phyloP scores from a whole-genome alignment of 2,329 filamentous ascomycete genomes.

The Fusarium pseudograminearum region DNA sequence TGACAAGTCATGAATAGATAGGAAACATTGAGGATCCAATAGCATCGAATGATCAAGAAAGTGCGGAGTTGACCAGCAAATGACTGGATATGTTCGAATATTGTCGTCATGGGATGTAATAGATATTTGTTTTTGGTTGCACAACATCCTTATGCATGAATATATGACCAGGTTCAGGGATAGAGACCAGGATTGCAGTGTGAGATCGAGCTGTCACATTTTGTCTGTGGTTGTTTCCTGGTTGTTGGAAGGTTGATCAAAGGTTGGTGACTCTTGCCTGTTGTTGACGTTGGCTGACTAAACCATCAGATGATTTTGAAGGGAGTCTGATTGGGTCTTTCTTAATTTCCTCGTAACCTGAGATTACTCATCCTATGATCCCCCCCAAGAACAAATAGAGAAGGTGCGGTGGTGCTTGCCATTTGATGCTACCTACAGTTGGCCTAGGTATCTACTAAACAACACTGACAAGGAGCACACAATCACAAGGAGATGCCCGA shows the following conservation, averaged over 20 bases:
- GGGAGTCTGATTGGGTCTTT: background rate
- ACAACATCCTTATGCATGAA: background rate
- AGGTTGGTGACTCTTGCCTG: background rate
- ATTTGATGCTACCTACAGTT: background rate
- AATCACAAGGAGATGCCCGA: background rate
- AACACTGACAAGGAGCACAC: background rate
- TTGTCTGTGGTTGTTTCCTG: background rate
- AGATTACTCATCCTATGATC: background rate
- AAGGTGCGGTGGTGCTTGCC: background rate
- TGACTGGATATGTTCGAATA: background rate
- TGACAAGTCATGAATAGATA: background rate
- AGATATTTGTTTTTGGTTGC: background rate
- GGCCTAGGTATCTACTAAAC: too few relatives aligned
- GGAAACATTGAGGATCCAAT: background rate
- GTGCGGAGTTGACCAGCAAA: background rate
- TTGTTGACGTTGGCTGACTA: background rate
- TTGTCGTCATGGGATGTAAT: slow-evolving; percentile 16
- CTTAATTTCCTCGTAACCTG: too few relatives aligned
- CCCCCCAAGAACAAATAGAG: background rate
- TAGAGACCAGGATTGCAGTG: too few relatives aligned
- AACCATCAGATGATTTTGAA: too few relatives aligned
- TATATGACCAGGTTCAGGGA: background rate
- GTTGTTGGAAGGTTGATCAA: background rate
- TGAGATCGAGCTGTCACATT: background rate
- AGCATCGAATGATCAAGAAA: background rate